Evolutionary conservation across 192 early-diverging fungal genomes (phyloP).

Genomic region (Geranomyces variabilis): DNA sequence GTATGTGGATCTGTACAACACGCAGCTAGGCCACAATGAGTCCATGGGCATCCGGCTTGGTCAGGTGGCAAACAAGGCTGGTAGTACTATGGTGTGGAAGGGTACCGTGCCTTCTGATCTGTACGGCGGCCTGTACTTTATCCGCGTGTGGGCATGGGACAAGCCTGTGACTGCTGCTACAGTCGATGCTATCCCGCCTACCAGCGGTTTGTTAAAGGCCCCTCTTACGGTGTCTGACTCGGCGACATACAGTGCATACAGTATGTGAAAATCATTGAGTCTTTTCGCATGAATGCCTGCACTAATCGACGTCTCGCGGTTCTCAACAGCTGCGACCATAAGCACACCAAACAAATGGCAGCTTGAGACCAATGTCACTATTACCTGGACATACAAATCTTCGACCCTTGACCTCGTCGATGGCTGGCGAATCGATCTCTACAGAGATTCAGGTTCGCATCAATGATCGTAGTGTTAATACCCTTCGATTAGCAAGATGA

Average conservation of each 20-base stretch:
- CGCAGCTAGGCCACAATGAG: background rate
- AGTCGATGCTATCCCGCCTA: constrained; percentile 5
- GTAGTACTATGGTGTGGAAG: background rate
- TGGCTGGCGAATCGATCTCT: constrained; percentile 20
- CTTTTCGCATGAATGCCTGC: too few relatives aligned
- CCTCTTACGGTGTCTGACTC: constrained; percentile 2
- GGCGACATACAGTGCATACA: background rate
- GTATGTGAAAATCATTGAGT: too few relatives aligned
- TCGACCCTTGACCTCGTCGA: background rate
- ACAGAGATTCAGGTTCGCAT: constrained; percentile 17
- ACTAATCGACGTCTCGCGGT: too few relatives aligned
- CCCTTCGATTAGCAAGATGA: too few relatives aligned
- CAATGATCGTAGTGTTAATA: too few relatives aligned
- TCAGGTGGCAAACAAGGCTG: background rate
- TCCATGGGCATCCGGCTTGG: constrained; percentile 13
- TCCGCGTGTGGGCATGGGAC: constrained; percentile 17
- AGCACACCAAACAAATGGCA: constrained; percentile 6
- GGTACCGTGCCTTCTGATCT: constrained; percentile 9
- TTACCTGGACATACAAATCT: constrained; percentile 15
- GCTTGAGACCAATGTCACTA: background rate
- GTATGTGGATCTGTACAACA: constrained; percentile 27
- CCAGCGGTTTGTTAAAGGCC: constrained; percentile 12
- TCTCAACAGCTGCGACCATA: background rate
- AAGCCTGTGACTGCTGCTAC: background rate
- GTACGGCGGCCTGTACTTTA: constrained; percentile 17